Evolutionary conservation across 169 alveolate species (phyloP), one percentile per base, ranked within the genome.

Genomic region (Haemoproteus tartakovskyi): DNA sequence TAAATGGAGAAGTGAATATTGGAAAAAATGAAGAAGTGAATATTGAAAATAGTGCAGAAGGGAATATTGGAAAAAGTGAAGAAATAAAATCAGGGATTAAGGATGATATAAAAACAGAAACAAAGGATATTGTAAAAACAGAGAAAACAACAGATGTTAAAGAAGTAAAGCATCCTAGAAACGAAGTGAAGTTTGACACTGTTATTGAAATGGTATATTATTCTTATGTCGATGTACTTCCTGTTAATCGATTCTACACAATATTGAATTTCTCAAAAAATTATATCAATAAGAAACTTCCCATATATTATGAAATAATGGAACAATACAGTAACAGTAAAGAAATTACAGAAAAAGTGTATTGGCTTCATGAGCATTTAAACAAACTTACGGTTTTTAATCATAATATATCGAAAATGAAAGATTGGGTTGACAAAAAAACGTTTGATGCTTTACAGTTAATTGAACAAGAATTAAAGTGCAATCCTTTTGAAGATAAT

Each of bases 391-490:
- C 52, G 22, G 82, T 67, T 9, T 67, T 67, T 46, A 67, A 67
- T 16, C 70, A 67, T 46, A 67, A 67, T 29, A 67, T 52, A 24
- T 52, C 70, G 14, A 67, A 67, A 30, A 67, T 67, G 82, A 52
- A 56, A 12, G 82, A 67, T 27, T 67, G 82, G 82, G 19, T 67
- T 45, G 82, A 67, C 40, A 67, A 43, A 0, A 67, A 67, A 67
- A 67, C 82, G 2, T 67, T 52, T 40, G 82, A 67, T 30, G 82
- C 82, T 8, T 52, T 67, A 47, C 51, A 54, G 16, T 36, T 67
- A 52, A 67, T 81, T 37, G 88, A 81, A 52, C 36, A 57, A 21
- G 80, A 78, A 40, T 62, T 78, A 60, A 64, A 63, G 47, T 60
- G 21, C 16, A 36, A 78, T 60, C 14, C 78, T 12, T 50, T 78